Evolutionary conservation across 202 grass and related monocot species (phyloP).

Genomic region (Saccharum hybrid): DNA sequence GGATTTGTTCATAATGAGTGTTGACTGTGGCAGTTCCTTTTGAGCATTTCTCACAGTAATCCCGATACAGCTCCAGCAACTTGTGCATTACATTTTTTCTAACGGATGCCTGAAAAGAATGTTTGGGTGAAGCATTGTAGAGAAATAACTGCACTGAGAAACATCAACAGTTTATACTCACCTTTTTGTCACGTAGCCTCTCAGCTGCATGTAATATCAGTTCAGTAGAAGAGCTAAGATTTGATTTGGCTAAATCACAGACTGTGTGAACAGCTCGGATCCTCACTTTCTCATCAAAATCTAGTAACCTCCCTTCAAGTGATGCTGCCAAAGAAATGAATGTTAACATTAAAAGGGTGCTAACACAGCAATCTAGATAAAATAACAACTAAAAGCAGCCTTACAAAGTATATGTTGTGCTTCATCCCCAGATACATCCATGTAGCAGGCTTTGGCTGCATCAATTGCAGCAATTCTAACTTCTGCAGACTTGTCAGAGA

Average conservation of each 20-base stretch:
- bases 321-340: conserved; percentile 55
- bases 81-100: conserved; percentile 85
- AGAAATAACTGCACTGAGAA: conserved; percentile 30
- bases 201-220: conserved; percentile 61
- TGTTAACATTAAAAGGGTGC: conserved; percentile 34
- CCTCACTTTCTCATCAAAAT: conserved; percentile 97
- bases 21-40: conserved; percentile 64
- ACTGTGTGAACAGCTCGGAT: conserved; percentile 80
- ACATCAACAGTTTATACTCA: conserved; percentile 48
- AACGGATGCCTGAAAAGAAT: conserved; percentile 72
- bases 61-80: conserved; percentile 79
- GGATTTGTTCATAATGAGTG: conserved; percentile 84
- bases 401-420: conserved; percentile 71
- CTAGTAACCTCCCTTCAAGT: conserved; percentile 81
- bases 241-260: conserved; percentile 87
- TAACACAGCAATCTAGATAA: conserved; percentile 33
- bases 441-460: conserved; percentile 70
- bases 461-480: conserved; percentile 90
- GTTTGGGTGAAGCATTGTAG: conserved; percentile 31
- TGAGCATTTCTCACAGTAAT: conserved; percentile 82
- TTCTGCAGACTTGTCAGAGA: conserved; percentile 86
- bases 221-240: conserved; percentile 70
- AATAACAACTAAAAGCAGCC: conserved; percentile 40
- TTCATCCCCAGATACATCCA: conserved; percentile 67
- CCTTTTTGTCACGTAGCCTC: conserved; percentile 90